Conservation (phyloP, 2,329 filamentous ascomycete species). For the Clonostachys byssicola region DNA sequence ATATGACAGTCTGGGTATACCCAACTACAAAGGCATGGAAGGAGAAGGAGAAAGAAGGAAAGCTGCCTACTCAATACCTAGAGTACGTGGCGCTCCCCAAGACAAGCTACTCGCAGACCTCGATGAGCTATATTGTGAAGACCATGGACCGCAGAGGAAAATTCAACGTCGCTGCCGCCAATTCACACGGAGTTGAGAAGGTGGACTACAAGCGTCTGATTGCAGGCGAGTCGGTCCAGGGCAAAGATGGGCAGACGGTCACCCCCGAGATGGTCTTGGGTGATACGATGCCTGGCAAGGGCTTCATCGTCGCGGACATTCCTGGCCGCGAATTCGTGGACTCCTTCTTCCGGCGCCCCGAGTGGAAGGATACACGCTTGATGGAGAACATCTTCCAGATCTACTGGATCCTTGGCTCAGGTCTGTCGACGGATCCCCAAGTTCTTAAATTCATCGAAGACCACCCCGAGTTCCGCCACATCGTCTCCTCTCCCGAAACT, state of each 20-base stretch:
- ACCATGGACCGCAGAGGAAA: conserved; percentile 73
- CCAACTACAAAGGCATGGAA: neutral
- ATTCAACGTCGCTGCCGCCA: conserved; percentile 66
- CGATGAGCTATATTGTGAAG: conserved; percentile 84
- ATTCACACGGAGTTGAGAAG: conserved; percentile 56
- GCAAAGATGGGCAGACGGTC: conserved; percentile 62
- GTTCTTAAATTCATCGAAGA: conserved; percentile 67
- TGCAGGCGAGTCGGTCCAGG: conserved; percentile 57
- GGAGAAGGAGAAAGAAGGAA: neutral
- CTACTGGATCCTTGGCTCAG: conserved; percentile 77
- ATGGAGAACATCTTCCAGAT: conserved; percentile 65
- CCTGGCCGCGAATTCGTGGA: conserved; percentile 68
- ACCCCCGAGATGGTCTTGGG: conserved; percentile 86
- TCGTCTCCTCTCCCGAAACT: conserved; percentile 71
- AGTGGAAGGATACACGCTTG: conserved; percentile 63
- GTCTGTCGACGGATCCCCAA: conserved; percentile 56
- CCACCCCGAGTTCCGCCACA: conserved; percentile 61
- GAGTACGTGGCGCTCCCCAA: conserved; percentile 51
- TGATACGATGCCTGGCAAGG: conserved; percentile 60
- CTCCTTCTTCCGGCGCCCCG: conserved; percentile 62
- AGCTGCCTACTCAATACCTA: conserved; percentile 2
- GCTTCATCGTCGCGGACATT: conserved; percentile 77
- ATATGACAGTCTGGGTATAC: neutral
- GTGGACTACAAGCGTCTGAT: conserved; percentile 57
- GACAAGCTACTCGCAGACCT: conserved; percentile 60